These are phyloP conservation scores for Auricularia auricula-judae DNA, from an alignment of 768 basidiomycete genomes.

Conservation along the genomic window DNA sequence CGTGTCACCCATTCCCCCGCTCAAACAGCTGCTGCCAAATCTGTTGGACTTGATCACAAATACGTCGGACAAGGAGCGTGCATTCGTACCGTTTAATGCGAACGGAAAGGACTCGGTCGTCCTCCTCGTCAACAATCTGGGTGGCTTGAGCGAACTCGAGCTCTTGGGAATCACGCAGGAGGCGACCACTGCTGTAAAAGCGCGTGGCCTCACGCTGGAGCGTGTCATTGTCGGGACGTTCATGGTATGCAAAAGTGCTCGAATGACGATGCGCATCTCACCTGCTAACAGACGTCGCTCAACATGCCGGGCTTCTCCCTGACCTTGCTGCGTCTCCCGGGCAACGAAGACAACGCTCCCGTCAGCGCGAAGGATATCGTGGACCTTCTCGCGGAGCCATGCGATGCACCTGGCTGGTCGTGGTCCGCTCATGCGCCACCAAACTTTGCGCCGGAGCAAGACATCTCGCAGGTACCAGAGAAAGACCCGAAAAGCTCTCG, in stretches of 20 bases:
- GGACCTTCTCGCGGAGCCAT: slow-evolving; percentile 55
- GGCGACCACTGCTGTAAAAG: slow-evolving; percentile 10
- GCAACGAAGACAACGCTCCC: slow-evolving; percentile 28
- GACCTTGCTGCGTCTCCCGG: slow-evolving; percentile 67
- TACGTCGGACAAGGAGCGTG: slow-evolving; percentile 65
- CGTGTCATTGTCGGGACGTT: slow-evolving; percentile 70
- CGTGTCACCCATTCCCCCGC: slow-evolving; percentile 58
- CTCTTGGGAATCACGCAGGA: slow-evolving; percentile 59
- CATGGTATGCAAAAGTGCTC: slow-evolving; percentile 46
- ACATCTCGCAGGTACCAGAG: not conserved
- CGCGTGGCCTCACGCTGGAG: slow-evolving; percentile 43
- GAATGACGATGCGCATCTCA: slow-evolving; percentile 3
- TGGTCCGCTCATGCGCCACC: slow-evolving; percentile 46
- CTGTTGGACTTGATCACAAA: slow-evolving; percentile 61
- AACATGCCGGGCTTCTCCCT: slow-evolving; percentile 92
- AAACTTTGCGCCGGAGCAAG: not conserved
- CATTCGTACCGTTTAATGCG: slow-evolving; percentile 60
- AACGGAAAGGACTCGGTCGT: slow-evolving; percentile 47
- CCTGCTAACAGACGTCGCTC: slow-evolving; percentile 54
- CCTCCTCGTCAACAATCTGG: slow-evolving; percentile 76
- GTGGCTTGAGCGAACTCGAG: slow-evolving; percentile 77
- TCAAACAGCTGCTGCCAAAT: slow-evolving; percentile 56
- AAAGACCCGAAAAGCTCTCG: not conserved
- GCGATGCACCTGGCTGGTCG: slow-evolving; percentile 75
- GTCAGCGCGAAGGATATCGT: slow-evolving; percentile 32